Conservation (phyloP, 257 asterid genomes). For the Gentiana straminea region DNA sequence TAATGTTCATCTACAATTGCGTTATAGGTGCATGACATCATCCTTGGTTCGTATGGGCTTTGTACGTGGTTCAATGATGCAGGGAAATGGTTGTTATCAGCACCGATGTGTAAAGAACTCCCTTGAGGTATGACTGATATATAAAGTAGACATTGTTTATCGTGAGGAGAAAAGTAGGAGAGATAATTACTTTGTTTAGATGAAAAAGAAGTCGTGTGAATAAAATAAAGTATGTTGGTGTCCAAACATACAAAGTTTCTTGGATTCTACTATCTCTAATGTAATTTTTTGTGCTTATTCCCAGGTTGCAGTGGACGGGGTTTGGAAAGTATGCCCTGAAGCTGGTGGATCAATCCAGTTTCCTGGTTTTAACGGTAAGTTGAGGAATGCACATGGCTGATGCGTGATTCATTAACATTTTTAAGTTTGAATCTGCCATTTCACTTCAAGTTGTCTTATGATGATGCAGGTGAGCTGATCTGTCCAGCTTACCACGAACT, state of each 20-base stretch:
- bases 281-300: background rate
- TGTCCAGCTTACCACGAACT: constrained; percentile 96
- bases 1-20: background rate
- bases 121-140: constrained; percentile 47
- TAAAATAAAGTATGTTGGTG: too few species aligned
- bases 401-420: background rate
- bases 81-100: constrained; percentile 93
- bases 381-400: constrained; percentile 1
- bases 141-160: too few species aligned
- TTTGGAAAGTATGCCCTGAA: constrained; percentile 76
- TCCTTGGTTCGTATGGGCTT: constrained; percentile 84
- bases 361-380: constrained; percentile 75
- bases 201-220: too few species aligned
- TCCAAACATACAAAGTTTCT: too few species aligned
- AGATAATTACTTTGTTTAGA: too few species aligned
- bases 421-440: background rate
- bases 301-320: constrained; percentile 87
- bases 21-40: constrained; percentile 80
- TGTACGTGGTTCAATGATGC: constrained; percentile 80
- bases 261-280: too few species aligned
- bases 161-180: too few species aligned
- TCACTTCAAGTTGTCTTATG: background rate
- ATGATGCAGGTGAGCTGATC: constrained; percentile 60
- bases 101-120: constrained; percentile 65
- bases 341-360: constrained; percentile 75